Evolutionary conservation across 345 rosid genomes (phyloP).

Genomic region (Gossypium herbaceum): DNA sequence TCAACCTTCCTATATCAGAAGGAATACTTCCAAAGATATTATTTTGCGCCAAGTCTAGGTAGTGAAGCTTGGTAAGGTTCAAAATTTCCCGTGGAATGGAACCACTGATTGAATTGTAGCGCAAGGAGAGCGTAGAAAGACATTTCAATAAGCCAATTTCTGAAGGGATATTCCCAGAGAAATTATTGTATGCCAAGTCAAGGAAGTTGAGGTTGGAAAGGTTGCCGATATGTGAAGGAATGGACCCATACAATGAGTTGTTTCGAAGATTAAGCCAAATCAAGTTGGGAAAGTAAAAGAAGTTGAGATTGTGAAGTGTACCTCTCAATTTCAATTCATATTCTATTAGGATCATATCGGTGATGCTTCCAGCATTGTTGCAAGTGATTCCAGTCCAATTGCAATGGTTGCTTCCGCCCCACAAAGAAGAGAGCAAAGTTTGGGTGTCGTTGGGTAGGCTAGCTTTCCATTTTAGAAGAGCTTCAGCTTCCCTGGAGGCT

Average conservation of each 20-base stretch:
- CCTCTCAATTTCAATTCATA: not conserved
- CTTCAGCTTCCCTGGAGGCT: not conserved
- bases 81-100: not conserved
- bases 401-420: not conserved
- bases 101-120: no score
- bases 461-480: not conserved
- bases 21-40: no score
- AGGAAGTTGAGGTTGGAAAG: no score
- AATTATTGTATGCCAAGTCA: no score
- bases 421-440: not conserved
- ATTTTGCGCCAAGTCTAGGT: no score
- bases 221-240: no score
- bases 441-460: not conserved
- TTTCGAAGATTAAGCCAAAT: not conserved
- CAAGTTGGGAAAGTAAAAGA: not conserved
- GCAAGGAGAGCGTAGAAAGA: no score
- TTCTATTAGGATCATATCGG: not conserved
- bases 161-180: no score
- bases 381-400: not conserved
- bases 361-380: not conserved
- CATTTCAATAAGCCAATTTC: no score
- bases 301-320: not conserved
- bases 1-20: not conserved
- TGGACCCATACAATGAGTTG: not conserved
- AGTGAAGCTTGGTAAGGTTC: no score